Percentiles rank a stretch among this genome's conserved stretches.
Evolutionary conservation across 768 basidiomycete species (phyloP).

Genomic region (Termitomyces sp.): DNA sequence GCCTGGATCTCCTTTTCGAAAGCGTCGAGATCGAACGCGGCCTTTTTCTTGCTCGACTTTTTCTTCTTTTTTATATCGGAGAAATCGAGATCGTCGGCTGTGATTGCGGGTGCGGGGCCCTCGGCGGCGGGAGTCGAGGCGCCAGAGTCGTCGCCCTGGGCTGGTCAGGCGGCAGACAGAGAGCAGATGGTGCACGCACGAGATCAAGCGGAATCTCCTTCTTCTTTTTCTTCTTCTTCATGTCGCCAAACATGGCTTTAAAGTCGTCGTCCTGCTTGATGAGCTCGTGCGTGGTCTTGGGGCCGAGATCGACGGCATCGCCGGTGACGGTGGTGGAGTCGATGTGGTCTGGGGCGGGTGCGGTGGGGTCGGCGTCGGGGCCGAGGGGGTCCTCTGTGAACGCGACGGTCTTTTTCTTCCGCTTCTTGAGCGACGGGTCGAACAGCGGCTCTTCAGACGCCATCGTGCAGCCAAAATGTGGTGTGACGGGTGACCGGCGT

Average conservation of each 20-base stretch:
- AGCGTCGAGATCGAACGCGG: constrained; percentile 83
- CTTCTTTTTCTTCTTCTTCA: constrained; percentile 94
- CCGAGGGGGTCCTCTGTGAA: constrained; percentile 83
- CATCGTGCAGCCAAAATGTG: constrained; percentile 29
- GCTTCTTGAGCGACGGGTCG: constrained; percentile 80
- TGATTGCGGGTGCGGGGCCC: constrained; percentile 38
- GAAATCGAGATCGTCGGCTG: constrained; percentile 83
- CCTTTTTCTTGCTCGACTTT: constrained; percentile 83
- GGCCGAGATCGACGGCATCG: constrained; percentile 71
- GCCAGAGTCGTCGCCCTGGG: constrained; percentile 60
- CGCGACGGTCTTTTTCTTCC: constrained; percentile 83
- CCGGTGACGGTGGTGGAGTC: constrained; percentile 66
- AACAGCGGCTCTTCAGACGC: constrained; percentile 73
- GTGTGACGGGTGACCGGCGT: background rate
- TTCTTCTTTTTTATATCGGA: constrained; percentile 98
- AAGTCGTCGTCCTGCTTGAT: constrained; percentile 77
- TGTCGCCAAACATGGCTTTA: constrained; percentile 81
- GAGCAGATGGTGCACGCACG: constrained; percentile 33
- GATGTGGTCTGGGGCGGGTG: constrained; percentile 69
- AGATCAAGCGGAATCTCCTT: constrained; percentile 85
- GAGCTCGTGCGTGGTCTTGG: constrained; percentile 69
- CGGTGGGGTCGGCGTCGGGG: constrained; percentile 77
- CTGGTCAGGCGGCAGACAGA: background rate
- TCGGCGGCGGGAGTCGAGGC: constrained; percentile 52
- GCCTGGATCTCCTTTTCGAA: constrained; percentile 89